Conservation (phyloP, 1,284 basidiomycete genomes). For the Ganoderma multipileum region DNA sequence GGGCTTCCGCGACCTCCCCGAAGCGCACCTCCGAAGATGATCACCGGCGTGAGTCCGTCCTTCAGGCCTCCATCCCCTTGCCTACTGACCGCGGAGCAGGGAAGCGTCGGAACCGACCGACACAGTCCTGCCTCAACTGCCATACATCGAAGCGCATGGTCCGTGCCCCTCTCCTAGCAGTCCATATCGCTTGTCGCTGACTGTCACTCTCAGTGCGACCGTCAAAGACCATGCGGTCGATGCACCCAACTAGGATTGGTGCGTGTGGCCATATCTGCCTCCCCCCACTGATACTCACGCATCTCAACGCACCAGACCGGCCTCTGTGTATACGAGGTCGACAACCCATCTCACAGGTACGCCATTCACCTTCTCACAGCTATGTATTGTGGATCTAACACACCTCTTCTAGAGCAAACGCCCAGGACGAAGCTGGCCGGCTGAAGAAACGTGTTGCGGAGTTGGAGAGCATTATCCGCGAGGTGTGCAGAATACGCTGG, state of each 20-base stretch:
- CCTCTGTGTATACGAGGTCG: slow-evolving; percentile 84
- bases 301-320: slow-evolving; percentile 62
- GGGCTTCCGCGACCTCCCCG: slow-evolving; percentile 31
- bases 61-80: not conserved
- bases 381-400: slow-evolving; percentile 1
- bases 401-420: slow-evolving; percentile 35
- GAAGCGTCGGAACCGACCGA: slow-evolving; percentile 67
- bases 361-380: slow-evolving; percentile 2
- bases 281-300: not conserved
- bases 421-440: slow-evolving; percentile 65
- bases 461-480: slow-evolving; percentile 83
- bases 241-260: slow-evolving; percentile 80
- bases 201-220: slow-evolving; percentile 60
- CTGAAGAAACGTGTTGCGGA: slow-evolving; percentile 81
- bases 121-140: slow-evolving; percentile 71
- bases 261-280: slow-evolving; percentile 31
- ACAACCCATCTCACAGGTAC: slow-evolving; percentile 70
- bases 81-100: slow-evolving; percentile 27
- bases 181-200: slow-evolving; percentile 8
- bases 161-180: slow-evolving; percentile 30
- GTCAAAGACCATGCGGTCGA: slow-evolving; percentile 73
- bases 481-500: slow-evolving; percentile 48
- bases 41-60: slow-evolving; percentile 38
- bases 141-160: slow-evolving; percentile 87
- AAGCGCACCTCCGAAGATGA: slow-evolving; percentile 43